A percentile compares a stretch with the other conserved stretches of the same genome.
Evolutionary conservation across 1,284 basidiomycete species (phyloP).

Genomic region (Cystobasidiaceae sp.): DNA sequence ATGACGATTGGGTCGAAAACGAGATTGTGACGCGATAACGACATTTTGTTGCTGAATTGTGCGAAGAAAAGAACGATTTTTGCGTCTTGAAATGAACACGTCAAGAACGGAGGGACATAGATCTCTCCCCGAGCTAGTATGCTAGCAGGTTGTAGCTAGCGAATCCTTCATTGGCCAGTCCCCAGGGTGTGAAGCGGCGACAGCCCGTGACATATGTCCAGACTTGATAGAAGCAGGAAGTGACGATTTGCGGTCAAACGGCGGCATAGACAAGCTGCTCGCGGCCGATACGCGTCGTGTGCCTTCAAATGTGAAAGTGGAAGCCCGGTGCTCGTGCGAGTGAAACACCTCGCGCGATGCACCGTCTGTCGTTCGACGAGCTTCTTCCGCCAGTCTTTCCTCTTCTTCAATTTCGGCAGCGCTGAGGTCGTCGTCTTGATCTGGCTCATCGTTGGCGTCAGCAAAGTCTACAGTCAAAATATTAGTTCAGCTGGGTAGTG

Average conservation of each 20-base stretch:
- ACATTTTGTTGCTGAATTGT: too few relatives aligned
- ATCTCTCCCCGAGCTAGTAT: too few relatives aligned
- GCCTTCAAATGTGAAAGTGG: slow-evolving; percentile 7
- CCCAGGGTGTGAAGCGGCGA: slow-evolving; percentile 1
- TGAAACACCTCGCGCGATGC: slow-evolving; percentile 21
- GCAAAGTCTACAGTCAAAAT: background rate
- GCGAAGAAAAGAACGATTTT: too few relatives aligned
- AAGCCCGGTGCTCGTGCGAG: slow-evolving; percentile 13
- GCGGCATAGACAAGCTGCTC: background rate
- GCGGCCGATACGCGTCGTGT: background rate
- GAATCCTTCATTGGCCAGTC: background rate
- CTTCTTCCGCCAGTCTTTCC: slow-evolving; percentile 23
- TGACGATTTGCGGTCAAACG: background rate
- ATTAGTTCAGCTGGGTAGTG: too few relatives aligned
- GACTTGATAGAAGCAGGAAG: background rate
- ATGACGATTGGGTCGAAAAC: too few relatives aligned
- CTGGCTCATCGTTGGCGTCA: background rate
- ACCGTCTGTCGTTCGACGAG: slow-evolving; percentile 17
- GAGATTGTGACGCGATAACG: too few relatives aligned
- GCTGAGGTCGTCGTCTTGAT: slow-evolving; percentile 6
- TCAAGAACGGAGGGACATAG: background rate
- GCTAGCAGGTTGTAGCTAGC: slow-evolving; percentile 3
- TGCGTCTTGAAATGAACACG: too few relatives aligned
- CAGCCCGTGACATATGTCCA: background rate
- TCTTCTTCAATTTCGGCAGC: slow-evolving; percentile 25